phyloP scores from a whole-genome alignment of 805 yeast species.

The Candida montana region DNA sequence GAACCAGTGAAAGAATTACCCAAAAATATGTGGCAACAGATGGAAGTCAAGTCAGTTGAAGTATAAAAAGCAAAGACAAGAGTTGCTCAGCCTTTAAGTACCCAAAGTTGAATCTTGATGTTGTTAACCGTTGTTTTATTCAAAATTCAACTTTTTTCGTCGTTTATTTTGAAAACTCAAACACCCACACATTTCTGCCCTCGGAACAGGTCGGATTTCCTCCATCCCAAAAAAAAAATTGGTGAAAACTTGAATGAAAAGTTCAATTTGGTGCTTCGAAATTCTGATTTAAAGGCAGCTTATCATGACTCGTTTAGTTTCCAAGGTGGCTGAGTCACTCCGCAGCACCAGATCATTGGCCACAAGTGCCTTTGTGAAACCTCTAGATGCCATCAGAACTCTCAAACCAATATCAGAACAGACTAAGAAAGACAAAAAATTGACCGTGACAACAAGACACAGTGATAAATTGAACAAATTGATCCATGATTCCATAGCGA shows the following conservation, averaged over 20 bases:
- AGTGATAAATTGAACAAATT: slow-evolving; percentile 22
- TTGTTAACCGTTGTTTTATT: not conserved
- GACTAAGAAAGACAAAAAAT: slow-evolving; percentile 16
- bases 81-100: not conserved
- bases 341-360: slow-evolving; percentile 20
- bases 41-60: not conserved
- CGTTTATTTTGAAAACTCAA: not conserved
- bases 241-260: not conserved
- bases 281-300: too few species aligned
- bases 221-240: not conserved
- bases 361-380: slow-evolving; percentile 8
- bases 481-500: slow-evolving; percentile 43
- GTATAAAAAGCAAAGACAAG: not conserved
- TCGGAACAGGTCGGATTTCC: not conserved
- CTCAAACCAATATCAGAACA: slow-evolving; percentile 11
- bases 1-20: not conserved
- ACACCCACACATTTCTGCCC: slow-evolving; percentile 3
- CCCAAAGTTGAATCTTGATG: slow-evolving; percentile 1
- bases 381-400: slow-evolving; percentile 7
- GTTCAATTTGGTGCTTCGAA: too few species aligned
- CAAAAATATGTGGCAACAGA: not conserved
- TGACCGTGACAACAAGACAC: slow-evolving; percentile 19
- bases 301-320: slow-evolving; percentile 3
- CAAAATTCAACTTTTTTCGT: slow-evolving; percentile 1
- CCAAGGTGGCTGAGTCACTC: slow-evolving; percentile 11